Conservation (phyloP, 257 asterid species). For the Linaria vulgaris region DNA sequence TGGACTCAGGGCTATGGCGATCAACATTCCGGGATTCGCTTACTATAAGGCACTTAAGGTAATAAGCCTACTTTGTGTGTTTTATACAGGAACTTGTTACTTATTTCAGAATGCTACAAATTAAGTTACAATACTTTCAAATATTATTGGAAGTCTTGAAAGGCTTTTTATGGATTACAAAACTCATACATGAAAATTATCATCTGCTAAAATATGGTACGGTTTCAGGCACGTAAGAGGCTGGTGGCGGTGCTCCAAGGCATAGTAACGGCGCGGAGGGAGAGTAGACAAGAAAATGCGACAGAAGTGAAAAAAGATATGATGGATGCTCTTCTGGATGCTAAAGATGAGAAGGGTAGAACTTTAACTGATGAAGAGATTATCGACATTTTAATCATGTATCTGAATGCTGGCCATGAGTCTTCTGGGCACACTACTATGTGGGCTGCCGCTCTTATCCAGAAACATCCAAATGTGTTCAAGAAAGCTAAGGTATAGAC, state of each 20-base stretch:
- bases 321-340: constrained; percentile 77
- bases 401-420: constrained; percentile 94
- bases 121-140: not conserved
- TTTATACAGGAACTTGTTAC: no score
- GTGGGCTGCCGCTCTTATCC: constrained; percentile 82
- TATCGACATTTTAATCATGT: constrained; percentile 81
- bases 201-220: not conserved
- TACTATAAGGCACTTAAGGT: constrained; percentile 86
- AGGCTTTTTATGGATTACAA: no score
- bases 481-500: constrained; percentile 66
- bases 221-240: constrained; percentile 67
- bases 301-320: constrained; percentile 53
- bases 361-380: constrained; percentile 73
- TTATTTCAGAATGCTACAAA: no score
- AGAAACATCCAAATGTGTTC: constrained; percentile 60
- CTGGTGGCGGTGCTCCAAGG: constrained; percentile 60
- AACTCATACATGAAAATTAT: not conserved
- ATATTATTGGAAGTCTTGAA: no score
- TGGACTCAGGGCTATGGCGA: constrained; percentile 87
- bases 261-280: constrained; percentile 58
- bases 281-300: constrained; percentile 26
- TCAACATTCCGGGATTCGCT: constrained; percentile 88
- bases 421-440: constrained; percentile 84
- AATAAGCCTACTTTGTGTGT: not conserved
- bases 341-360: constrained; percentile 66